These are phyloP conservation scores for Cladosporium colombiae DNA, from an alignment of 2,329 filamentous ascomycete genomes.

Conservation along the genomic window DNA sequence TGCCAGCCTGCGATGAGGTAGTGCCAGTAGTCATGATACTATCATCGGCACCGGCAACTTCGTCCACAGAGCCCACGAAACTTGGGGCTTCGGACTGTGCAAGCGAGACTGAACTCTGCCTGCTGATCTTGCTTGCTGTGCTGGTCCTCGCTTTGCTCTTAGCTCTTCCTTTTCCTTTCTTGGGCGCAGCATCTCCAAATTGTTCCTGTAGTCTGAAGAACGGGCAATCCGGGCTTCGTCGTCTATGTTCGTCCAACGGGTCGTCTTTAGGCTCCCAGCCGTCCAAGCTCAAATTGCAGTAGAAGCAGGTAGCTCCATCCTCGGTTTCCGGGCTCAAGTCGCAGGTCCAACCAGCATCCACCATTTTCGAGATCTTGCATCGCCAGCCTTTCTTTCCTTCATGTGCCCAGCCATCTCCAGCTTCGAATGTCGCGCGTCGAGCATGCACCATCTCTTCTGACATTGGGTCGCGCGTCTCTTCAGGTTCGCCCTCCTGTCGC, in stretches of 20 bases:
- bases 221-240: constrained; percentile 73
- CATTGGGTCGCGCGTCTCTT: constrained; percentile 70
- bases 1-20: constrained; percentile 30
- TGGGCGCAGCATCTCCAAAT: constrained; percentile 31
- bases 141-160: constrained; percentile 37
- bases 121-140: constrained; percentile 63
- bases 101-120: constrained; percentile 41
- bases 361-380: constrained; percentile 87
- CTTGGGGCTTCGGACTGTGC: constrained; percentile 30
- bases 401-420: constrained; percentile 74
- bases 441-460: constrained; percentile 72
- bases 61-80: constrained; percentile 26
- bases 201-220: constrained; percentile 72
- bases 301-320: constrained; percentile 87
- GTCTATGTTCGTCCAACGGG: constrained; percentile 85
- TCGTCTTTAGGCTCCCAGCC: constrained; percentile 94
- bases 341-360: constrained; percentile 91
- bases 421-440: constrained; percentile 77
- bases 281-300: constrained; percentile 86
- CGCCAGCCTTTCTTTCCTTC: constrained; percentile 86
- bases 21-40: constrained; percentile 50
- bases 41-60: constrained; percentile 52
- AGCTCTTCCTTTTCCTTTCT: constrained; percentile 24
- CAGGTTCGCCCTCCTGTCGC: constrained; percentile 56
- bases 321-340: constrained; percentile 74